These are phyloP conservation scores for Chlamydomonas sp. DNA, from an alignment of 139 green algal species.

Conservation along the genomic window DNA sequence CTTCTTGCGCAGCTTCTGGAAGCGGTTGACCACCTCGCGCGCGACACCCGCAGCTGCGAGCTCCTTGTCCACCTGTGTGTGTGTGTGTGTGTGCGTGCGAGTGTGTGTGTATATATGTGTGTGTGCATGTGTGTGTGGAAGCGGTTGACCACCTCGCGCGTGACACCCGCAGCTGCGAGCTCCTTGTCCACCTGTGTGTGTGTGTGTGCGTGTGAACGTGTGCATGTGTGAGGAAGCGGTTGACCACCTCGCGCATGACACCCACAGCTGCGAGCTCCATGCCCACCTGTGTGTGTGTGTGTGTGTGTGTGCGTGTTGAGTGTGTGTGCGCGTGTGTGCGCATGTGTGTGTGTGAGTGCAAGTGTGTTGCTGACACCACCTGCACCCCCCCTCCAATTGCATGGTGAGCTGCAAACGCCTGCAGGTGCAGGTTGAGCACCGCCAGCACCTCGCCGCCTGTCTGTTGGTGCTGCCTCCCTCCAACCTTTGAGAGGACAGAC, in stretches of 20 bases:
- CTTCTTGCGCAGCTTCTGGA: conserved; percentile 93
- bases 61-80: conserved; percentile 33
- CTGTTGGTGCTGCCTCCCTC: no score
- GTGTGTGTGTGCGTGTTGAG: background rate
- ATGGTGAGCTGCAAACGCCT: no score
- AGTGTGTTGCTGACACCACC: no score
- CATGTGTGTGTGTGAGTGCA: no score
- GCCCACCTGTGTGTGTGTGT: conserved; percentile 22
- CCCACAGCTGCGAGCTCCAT: conserved; percentile 61
- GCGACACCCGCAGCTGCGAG: conserved; percentile 69
- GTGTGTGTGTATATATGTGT: no score
- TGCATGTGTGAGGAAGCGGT: no score
- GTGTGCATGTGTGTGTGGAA: no score
- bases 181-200: conserved; percentile 33
- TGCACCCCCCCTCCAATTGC: no score
- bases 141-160: no score
- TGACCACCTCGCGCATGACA: conserved; percentile 85
- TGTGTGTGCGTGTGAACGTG: no score
- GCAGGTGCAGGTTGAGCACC: conserved; percentile 74
- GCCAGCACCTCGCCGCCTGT: conserved; percentile 91
- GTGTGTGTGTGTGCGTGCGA: background rate
- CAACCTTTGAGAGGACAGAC: no score
- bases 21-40: conserved; percentile 90
- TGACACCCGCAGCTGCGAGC: conserved; percentile 32
- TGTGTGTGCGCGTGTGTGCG: no score